A percentile compares a stretch with the other conserved stretches of the same genome.
These are phyloP conservation scores for Sordaria brevicollis DNA, from an alignment of 495 filamentous ascomycete genomes.

Conservation along the genomic window DNA sequence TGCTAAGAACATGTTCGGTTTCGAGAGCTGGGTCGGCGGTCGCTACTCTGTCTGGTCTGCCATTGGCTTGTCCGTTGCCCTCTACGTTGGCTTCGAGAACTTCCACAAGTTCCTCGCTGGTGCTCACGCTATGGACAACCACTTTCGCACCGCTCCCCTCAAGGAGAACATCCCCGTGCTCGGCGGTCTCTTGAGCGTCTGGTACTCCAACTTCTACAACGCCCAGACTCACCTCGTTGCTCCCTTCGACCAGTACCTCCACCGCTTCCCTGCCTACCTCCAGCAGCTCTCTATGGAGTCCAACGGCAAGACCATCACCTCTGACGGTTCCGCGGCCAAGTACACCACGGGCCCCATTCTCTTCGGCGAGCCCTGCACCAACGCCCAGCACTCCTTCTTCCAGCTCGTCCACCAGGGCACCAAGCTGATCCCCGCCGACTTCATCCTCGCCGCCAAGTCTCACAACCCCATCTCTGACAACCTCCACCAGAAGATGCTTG, in stretches of 20 bases:
- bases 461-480: conserved; percentile 91
- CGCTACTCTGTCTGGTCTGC: conserved; percentile 98
- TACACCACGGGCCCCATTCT: conserved; percentile 91
- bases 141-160: conserved; percentile 84
- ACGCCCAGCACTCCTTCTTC: conserved; percentile 99
- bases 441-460: conserved; percentile 88
- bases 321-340: conserved; percentile 80
- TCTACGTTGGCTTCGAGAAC: conserved; percentile 95
- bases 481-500: conserved; percentile 97
- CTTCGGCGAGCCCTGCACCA: conserved; percentile 97
- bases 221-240: conserved; percentile 96
- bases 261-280: conserved; percentile 97
- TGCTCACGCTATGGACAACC: conserved; percentile 95
- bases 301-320: conserved; percentile 95
- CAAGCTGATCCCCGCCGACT: conserved; percentile 96
- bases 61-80: conserved; percentile 85
- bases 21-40: conserved; percentile 95
- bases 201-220: conserved; percentile 97
- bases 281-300: conserved; percentile 99
- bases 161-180: conserved; percentile 92
- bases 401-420: conserved; percentile 98
- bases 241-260: conserved; percentile 97
- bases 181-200: conserved; percentile 88
- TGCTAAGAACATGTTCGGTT: conserved; percentile 97
- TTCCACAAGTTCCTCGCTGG: conserved; percentile 94